Percentiles rank a stretch among this genome's conserved stretches.
Conservation (phyloP, 2,329 filamentous ascomycete genomes). For the Calonectria multiphialidica region DNA sequence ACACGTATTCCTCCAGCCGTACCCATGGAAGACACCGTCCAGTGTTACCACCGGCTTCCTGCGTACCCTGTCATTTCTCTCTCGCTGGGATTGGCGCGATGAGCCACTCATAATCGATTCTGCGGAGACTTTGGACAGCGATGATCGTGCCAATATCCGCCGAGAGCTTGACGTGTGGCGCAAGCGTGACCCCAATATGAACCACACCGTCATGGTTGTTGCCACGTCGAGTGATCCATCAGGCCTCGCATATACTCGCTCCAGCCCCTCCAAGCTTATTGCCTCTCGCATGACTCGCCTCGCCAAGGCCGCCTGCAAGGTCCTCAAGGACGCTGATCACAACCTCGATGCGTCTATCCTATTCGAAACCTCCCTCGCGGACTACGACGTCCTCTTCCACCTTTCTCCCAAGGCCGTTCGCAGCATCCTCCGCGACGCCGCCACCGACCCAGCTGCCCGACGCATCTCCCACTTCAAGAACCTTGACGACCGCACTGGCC, state of each 20-base stretch:
- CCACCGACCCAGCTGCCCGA: constrained; percentile 49
- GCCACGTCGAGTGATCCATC: constrained; percentile 83
- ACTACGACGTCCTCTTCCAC: constrained; percentile 90
- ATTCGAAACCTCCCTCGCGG: constrained; percentile 78
- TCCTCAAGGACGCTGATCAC: constrained; percentile 66
- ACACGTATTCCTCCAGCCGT: constrained; percentile 82
- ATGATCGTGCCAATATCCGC: constrained; percentile 72
- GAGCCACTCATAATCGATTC: constrained; percentile 84
- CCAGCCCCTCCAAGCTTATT: constrained; percentile 81
- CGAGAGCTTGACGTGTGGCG: constrained; percentile 87
- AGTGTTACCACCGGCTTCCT: constrained; percentile 85
- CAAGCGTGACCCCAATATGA: constrained; percentile 89
- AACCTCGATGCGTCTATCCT: constrained; percentile 65
- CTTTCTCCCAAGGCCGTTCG: constrained; percentile 69
- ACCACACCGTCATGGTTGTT: constrained; percentile 83
- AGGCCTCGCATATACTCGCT: constrained; percentile 83
- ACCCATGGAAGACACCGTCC: constrained; percentile 83
- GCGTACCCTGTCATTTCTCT: constrained; percentile 82
- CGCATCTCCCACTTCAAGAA: constrained; percentile 81
- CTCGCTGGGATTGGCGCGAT: constrained; percentile 91
- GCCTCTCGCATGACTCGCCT: constrained; percentile 86
- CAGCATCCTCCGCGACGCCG: constrained; percentile 53
- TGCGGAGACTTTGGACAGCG: constrained; percentile 70
- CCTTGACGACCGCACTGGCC: constrained; percentile 70
- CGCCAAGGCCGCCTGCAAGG: constrained; percentile 79